These are phyloP conservation scores for Nannizziopsis arthrosporioides DNA, from an alignment of 2,329 filamentous ascomycete genomes.

Conservation along the genomic window DNA sequence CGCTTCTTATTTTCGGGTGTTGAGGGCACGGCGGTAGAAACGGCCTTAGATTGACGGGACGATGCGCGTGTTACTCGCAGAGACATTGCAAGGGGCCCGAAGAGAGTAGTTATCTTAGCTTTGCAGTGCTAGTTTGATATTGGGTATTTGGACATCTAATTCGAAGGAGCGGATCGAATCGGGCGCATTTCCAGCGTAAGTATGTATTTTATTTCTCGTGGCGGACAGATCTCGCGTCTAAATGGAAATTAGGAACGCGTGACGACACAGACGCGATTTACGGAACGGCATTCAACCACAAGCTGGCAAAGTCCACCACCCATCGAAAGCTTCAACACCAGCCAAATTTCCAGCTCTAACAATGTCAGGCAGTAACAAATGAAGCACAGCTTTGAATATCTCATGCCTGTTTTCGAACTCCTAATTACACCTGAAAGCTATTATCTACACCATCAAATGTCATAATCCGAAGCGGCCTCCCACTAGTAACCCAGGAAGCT, in stretches of 20 bases:
- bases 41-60: slow-evolving; percentile 3
- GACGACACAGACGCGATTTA: neutral
- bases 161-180: neutral
- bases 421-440: neutral
- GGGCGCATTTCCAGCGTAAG: neutral
- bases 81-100: slow-evolving; percentile 1
- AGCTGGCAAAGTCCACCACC: too few relatives aligned
- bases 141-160: too few relatives aligned
- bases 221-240: too few relatives aligned
- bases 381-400: neutral
- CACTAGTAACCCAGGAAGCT: neutral
- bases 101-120: neutral
- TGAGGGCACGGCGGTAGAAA: neutral
- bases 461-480: too few relatives aligned
- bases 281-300: neutral
- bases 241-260: neutral
- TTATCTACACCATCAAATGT: neutral
- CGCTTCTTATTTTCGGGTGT: slow-evolving; percentile 1
- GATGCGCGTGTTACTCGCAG: slow-evolving; percentile 3
- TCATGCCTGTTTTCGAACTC: neutral
- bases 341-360: neutral
- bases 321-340: too few relatives aligned
- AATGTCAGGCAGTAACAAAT: neutral
- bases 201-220: neutral
- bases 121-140: too few relatives aligned